Evolutionary conservation across 805 yeast species (phyloP), one percentile per base, ranked within the genome.

Genomic region (Candida ipomoeae): DNA sequence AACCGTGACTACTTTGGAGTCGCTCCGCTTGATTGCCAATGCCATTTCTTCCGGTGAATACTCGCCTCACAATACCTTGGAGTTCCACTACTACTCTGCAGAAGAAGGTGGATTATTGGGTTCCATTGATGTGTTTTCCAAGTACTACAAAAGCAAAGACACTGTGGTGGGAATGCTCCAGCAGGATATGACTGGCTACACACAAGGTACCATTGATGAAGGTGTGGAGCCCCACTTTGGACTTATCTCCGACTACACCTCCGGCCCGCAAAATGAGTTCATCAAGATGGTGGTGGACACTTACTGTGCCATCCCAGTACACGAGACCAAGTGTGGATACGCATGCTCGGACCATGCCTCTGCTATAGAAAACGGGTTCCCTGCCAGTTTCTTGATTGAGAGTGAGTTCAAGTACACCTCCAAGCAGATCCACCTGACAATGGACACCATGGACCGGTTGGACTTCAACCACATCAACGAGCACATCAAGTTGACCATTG

Each of bases 291-390:
- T 90, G 6, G 79, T 89, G 46, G 75, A 76, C 20, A 63, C 71
- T 8, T 89, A 89, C 68, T 78, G 89, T 58, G 61, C 69, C 20
- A 87, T 90, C 50, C 84, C 87, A 3, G 85, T 80, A 61, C 80
- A 76, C 36, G 94, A 86, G 59, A 85, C 96, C 11, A 58, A 72
- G 50, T 92, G 97, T 70, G 96, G 96, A 1, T 89, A 90, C 62
- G 94, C 96, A 0, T 91, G 98, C 67, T 85, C 96, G 15, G 98
- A 92, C 70, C 97, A 90, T 66, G 85, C 94, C 5, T 83, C 95
- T 44, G 96, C 96, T 0, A 67, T 82, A 46, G 83, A 85, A 63
- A 80, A 79, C 59, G 97, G 97, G 0, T 89, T 75, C 67, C 97
- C 97, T 4, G 79, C 89, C 8, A 80, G 89, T 32, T 87, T 89